Conservation (phyloP, 176 grass and related monocot species). For the Chrysopogon serrulatus region DNA sequence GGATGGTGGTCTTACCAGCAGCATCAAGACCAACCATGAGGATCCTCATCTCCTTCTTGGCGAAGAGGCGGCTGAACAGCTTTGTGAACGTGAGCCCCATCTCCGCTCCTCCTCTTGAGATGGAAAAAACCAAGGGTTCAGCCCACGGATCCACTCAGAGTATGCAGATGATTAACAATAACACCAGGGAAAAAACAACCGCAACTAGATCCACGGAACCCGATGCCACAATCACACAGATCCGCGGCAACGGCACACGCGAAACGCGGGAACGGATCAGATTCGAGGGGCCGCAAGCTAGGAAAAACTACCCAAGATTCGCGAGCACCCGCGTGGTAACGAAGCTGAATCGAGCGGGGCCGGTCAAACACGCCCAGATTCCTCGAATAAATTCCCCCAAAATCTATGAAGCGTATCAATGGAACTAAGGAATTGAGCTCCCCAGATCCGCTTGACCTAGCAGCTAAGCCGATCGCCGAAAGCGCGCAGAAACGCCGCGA, state of each 20-base stretch:
- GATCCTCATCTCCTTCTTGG: conserved; percentile 94
- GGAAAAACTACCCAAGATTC: not conserved
- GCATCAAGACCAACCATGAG: conserved; percentile 90
- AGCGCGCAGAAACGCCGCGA: not conserved
- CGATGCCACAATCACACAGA: not conserved
- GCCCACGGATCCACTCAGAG: not conserved
- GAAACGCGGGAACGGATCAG: not conserved
- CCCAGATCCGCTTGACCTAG: not conserved
- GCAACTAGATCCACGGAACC: conserved; percentile 32
- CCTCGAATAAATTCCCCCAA: not conserved
- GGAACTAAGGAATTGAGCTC: not conserved
- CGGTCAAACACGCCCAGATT: conserved; percentile 10
- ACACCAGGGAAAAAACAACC: not conserved
- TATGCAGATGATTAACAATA: not conserved
- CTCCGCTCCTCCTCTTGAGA: conserved; percentile 31
- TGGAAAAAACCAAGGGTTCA: not conserved
- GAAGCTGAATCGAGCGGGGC: not conserved
- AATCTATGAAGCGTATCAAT: not conserved
- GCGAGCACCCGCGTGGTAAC: conserved; percentile 1
- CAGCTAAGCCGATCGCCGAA: not conserved
- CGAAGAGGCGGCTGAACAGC: conserved; percentile 85
- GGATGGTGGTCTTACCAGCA: conserved; percentile 91
- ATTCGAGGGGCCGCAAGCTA: not conserved
- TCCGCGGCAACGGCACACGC: not conserved
- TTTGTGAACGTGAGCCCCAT: conserved; percentile 94